Conservation (phyloP, 352 stramenopile species). For the Globisporangium barbulae region DNA sequence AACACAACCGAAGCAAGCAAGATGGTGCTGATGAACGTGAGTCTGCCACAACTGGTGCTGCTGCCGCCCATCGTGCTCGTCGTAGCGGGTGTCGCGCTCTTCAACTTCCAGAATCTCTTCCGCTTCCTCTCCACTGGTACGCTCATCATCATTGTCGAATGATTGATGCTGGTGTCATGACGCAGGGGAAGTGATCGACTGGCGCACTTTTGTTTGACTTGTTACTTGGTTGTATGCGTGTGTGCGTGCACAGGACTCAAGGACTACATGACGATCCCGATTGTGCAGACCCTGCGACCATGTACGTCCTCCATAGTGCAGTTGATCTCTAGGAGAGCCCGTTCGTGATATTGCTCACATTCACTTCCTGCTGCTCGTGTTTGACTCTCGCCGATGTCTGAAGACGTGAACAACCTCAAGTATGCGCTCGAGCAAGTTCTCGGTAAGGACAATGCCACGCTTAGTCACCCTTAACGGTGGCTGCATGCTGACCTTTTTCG, state of each 20-base stretch:
- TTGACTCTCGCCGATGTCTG: neutral
- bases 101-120: constrained; percentile 81
- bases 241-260: constrained; percentile 38
- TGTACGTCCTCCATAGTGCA: constrained; percentile 29
- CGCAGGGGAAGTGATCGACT: neutral
- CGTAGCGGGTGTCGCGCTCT: constrained; percentile 60
- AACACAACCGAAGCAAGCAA: constrained; percentile 1
- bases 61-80: constrained; percentile 71
- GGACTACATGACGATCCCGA: constrained; percentile 65
- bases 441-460: constrained; percentile 19
- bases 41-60: constrained; percentile 59
- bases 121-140: constrained; percentile 59
- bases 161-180: neutral
- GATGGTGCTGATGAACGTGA: constrained; percentile 45
- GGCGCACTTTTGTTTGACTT: neutral
- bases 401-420: constrained; percentile 67
- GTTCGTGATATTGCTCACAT: neutral
- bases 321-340: neutral
- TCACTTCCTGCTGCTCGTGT: neutral
- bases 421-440: constrained; percentile 70
- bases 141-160: neutral
- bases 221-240: constrained; percentile 5
- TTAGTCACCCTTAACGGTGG: neutral
- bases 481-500: neutral
- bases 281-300: constrained; percentile 48